Evolutionary conservation across 2,329 filamentous ascomycete genomes (phyloP).

Genomic region (Colletotrichum melonis): DNA sequence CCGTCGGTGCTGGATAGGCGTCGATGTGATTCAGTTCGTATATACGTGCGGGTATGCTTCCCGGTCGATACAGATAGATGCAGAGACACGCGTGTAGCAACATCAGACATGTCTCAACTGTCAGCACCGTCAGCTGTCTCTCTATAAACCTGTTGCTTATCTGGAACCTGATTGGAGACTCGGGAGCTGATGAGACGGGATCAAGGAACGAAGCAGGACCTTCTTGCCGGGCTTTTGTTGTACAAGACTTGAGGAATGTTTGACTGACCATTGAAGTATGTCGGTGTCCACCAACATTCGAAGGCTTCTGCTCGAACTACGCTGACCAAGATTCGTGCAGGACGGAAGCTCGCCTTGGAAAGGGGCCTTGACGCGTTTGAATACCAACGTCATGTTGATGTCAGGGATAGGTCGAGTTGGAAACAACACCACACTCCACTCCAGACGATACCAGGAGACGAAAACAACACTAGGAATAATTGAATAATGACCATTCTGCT

Average conservation of each 20-base stretch:
- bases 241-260: neutral
- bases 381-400: constrained; percentile 1
- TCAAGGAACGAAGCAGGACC: neutral
- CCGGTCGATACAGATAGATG: neutral
- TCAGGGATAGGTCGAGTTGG: constrained; percentile 27
- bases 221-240: neutral
- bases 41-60: neutral
- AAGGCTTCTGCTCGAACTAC: neutral
- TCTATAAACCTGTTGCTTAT: neutral
- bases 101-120: neutral
- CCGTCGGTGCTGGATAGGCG: neutral
- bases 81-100: neutral
- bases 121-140: neutral
- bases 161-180: neutral
- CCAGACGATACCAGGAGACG: neutral
- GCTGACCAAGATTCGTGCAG: neutral
- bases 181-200: neutral
- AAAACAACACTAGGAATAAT: neutral
- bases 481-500: neutral
- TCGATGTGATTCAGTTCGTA: neutral
- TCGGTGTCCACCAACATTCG: neutral
- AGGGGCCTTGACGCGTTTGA: neutral
- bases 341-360: neutral
- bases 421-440: constrained; percentile 7
- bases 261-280: neutral